These are phyloP conservation scores for Termitomyces sp. DNA, from an alignment of 768 basidiomycete species.

Conservation along the genomic window DNA sequence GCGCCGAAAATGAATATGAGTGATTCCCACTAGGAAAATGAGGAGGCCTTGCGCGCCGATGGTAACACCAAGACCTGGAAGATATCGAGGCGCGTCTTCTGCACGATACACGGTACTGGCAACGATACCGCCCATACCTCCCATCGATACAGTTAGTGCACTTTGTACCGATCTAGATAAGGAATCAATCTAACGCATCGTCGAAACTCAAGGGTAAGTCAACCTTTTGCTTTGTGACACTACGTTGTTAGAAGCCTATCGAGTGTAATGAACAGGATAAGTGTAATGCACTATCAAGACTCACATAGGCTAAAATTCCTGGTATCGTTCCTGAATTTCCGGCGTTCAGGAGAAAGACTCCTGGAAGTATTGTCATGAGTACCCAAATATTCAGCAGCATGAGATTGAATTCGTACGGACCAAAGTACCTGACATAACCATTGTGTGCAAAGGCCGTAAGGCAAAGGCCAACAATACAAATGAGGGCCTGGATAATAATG, in stretches of 20 bases:
- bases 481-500: conserved; percentile 30
- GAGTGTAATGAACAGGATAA: neutral
- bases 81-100: conserved; percentile 36
- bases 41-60: conserved; percentile 35
- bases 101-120: conserved; percentile 37
- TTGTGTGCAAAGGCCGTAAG: conserved; percentile 5
- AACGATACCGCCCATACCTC: conserved; percentile 37
- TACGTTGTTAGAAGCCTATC: conserved; percentile 38
- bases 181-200: neutral
- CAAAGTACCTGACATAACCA: conserved; percentile 12
- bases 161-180: conserved; percentile 25
- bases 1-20: conserved; percentile 29
- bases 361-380: conserved; percentile 16
- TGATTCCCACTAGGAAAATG: conserved; percentile 25
- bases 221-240: conserved; percentile 42
- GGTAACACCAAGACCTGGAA: conserved; percentile 38
- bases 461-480: conserved; percentile 30
- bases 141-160: conserved; percentile 35
- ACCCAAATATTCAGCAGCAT: neutral
- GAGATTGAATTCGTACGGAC: conserved; percentile 29
- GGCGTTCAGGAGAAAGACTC: conserved; percentile 37
- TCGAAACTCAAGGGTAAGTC: neutral
- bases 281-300: conserved; percentile 2
- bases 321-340: conserved; percentile 39
- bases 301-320: conserved; percentile 38